Evolutionary conservation across 2,329 filamentous ascomycete genomes (phyloP), one percentile per base, ranked within the genome.

Genomic region (Didymella pinodella): DNA sequence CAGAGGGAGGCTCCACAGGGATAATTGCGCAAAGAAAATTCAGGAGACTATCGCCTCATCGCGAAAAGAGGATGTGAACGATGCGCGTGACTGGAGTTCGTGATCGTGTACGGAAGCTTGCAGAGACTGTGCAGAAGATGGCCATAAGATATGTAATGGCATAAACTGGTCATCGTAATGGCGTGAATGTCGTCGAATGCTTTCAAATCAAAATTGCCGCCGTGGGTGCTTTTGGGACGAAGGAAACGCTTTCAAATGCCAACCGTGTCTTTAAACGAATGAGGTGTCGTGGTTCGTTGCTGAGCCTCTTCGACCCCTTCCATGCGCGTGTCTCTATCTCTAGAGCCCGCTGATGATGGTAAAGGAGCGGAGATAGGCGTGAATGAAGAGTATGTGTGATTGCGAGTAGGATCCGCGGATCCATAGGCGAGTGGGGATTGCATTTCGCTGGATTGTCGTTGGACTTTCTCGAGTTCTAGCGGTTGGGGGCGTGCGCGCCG

Each of bases 201-300:
- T 75, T 72, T 70, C 63, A 75, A 77, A 76, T 69, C 65, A 75
- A 67, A 69, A 70, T 70, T 75, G 71, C 74, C 74, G 65, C 75
- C 74, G 65, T 72, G 66, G 54, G 67, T 73, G 68, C 72, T 76
- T 75, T 75, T 76, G 61, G 67, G 66, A 73, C 69, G 67, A 70
- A 75, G 67, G 69, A 68, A 77, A 77, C 65, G 70, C 65, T 68
- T 63, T 77, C 70, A 77, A 65, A 78, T 78, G 73, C 76, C 76
- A 69, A 78, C 76, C 48, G 76, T 78, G 62, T 78, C 75, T 75
- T 78, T 78, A 69, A 78, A 78, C 65, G 76, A 78, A 63, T 74
- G 76, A 70, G 76, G 75, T 69, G 76, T 78, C 50, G 74, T 75
- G 31, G 73, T 77, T 59, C 74, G 75, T 64, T 69, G 71, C 47